Evolutionary conservation across 2,329 filamentous ascomycete genomes (phyloP), one percentile per base, ranked within the genome.

Genomic region (Colletotrichum godetiae): DNA sequence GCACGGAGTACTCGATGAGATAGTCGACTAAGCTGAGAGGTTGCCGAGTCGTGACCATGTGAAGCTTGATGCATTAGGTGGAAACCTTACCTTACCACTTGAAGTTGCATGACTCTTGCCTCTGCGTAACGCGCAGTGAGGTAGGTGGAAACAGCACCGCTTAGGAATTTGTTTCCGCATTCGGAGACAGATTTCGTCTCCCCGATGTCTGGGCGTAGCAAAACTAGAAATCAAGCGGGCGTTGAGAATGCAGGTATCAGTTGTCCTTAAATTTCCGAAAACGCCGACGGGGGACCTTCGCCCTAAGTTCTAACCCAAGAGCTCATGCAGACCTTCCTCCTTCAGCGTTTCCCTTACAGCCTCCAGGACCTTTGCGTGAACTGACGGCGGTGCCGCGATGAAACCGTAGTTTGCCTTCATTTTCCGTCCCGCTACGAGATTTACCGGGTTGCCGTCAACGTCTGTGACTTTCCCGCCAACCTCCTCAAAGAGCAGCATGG

Each of bases 401-500:
- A 91, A 90, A 1, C 89, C 89, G 77, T 85, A 88, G 78, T 91
- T 91, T 4, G 75, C 79, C 10, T 76, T 79, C 80, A 91, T 82
- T 76, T 83, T 84, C 67, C 89, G 83, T 0, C 88, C 89, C 0
- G 80, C 84, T 1, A 80, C 78, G 74, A 89, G 76, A 73, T 89
- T 86, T n/a, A 91, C 87, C 1, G 81, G 80, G 70, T 81, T 83
- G 1, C 89, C 89, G 59, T 87, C 81, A 0, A 90, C 83, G 74
- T 91, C 89, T 0, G 88, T 90, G 63, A 91, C 83, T 69, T 81
- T 83, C 1, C 89, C 89, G 1, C 89, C 89, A 1, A 86, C 82
- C 77, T 91, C 89, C 73, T 89, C 86, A 56, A 89, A 91, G 8
- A 91, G 77, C 37, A 91, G 77, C 87, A 90, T 90, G 0, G 88